These are phyloP conservation scores for Pseudophaeomoniella oleicola DNA, from an alignment of 2,329 filamentous ascomycete species.

Conservation along the genomic window DNA sequence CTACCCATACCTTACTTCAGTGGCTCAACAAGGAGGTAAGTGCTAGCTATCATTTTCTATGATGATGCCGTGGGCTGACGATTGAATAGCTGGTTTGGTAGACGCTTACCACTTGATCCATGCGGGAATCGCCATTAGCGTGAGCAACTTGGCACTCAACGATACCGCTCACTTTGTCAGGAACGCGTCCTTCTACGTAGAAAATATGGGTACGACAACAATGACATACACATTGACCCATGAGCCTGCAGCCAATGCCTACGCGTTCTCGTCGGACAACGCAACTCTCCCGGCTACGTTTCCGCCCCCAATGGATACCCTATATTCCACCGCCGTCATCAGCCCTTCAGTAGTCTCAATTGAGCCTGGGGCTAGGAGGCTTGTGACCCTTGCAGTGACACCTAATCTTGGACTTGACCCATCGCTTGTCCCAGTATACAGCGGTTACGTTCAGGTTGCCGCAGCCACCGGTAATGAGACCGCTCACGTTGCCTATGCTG, in stretches of 20 bases:
- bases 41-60: not conserved
- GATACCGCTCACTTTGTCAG: conserved; percentile 43
- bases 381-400: conserved; percentile 11
- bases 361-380: conserved; percentile 9
- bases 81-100: conserved; percentile 33
- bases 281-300: conserved; percentile 3
- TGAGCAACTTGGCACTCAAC: conserved; percentile 48
- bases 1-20: conserved; percentile 26
- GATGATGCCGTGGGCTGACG: not conserved
- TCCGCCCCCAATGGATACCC: conserved; percentile 4
- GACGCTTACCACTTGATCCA: conserved; percentile 46
- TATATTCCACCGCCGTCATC: conserved; percentile 8
- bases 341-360: not conserved
- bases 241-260: conserved; percentile 36
- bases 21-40: conserved; percentile 43
- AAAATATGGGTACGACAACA: conserved; percentile 34
- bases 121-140: conserved; percentile 37
- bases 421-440: conserved; percentile 17
- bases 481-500: conserved; percentile 18
- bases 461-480: conserved; percentile 10
- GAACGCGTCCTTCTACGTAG: conserved; percentile 38
- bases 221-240: conserved; percentile 40
- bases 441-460: conserved; percentile 16
- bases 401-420: conserved; percentile 10
- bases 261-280: conserved; percentile 26